Evolutionary conservation across 2,329 filamentous ascomycete genomes (phyloP).

Genomic region (Diplodia intermedia): DNA sequence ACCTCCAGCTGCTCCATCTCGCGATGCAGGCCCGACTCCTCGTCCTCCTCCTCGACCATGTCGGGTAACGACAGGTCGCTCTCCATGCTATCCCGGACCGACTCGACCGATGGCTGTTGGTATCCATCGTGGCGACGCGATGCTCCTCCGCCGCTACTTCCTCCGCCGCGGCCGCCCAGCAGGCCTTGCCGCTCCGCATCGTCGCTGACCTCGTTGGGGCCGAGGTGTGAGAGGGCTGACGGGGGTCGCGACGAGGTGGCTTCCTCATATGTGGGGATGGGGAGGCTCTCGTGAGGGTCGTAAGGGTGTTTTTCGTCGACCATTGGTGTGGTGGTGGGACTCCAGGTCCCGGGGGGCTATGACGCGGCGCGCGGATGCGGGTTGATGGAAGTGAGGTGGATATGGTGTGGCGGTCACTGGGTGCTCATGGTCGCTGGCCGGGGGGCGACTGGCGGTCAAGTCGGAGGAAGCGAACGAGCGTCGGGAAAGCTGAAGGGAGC

Average conservation of each 20-base stretch:
- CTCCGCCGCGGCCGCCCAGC: slow-evolving; percentile 53
- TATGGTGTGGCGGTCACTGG: slow-evolving; percentile 21
- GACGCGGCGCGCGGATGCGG: slow-evolving; percentile 25
- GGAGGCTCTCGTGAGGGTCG: slow-evolving; percentile 60
- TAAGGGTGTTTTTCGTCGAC: slow-evolving; percentile 51
- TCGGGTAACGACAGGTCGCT: slow-evolving; percentile 60
- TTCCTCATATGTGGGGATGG: slow-evolving; percentile 86
- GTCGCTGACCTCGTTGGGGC: slow-evolving; percentile 67
- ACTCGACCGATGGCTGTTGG: slow-evolving; percentile 81
- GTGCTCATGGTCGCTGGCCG: slow-evolving; percentile 31
- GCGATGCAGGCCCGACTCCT: slow-evolving; percentile 66
- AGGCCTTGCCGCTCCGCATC: slow-evolving; percentile 81
- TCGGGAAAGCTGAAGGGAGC: slow-evolving; percentile 9
- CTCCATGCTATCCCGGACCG: slow-evolving; percentile 69
- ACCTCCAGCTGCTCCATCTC: slow-evolving; percentile 78
- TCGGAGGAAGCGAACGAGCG: slow-evolving; percentile 21
- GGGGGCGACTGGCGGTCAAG: slow-evolving; percentile 2
- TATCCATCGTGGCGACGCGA: slow-evolving; percentile 48
- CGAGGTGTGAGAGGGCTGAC: slow-evolving; percentile 55
- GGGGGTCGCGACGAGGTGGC: slow-evolving; percentile 67
- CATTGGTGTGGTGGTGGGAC: slow-evolving; percentile 40
- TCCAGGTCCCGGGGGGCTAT: slow-evolving; percentile 35
- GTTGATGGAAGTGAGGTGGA: slow-evolving; percentile 5
- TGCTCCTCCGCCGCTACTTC: slow-evolving; percentile 33
- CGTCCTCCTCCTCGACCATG: slow-evolving; percentile 60